Evolutionary conservation across 2,329 filamentous ascomycete species (phyloP), one percentile per base, ranked within the genome.

Genomic region (Microdochium paspali): DNA sequence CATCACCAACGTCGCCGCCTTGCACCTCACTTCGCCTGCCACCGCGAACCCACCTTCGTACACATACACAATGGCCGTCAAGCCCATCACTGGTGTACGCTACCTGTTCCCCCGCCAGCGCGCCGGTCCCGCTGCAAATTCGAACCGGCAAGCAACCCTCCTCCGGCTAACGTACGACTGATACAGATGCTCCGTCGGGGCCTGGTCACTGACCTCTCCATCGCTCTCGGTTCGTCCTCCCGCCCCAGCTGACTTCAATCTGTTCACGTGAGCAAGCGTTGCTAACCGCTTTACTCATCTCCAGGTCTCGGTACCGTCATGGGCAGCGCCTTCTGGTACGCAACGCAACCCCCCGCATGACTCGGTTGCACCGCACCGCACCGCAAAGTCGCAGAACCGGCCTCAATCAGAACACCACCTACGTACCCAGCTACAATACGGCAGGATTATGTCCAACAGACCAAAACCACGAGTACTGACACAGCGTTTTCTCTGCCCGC

Each of bases 51-150:
- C 48, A 44, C 40, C 49, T 40, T 40, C 47, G 49, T 18, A 49
- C 48, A 44, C 56, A 45, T 45, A 65, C 63, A 69, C 56, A 66
- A 79, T 79, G 74, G 73, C 76, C 57, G 60, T 79, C 65, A 68
- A 69, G 59, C 77, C 76, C 51, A 77, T 81, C 56, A 78, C 74
- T 54, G 77, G 77, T 61, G 77, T 81, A 79, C 54, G 77, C 77
- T 53, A 47, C 12, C 21, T 20, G 44, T 39, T 48, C 48, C 50
- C 51, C 64, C 47, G 39, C 45, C 46, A 35, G 21, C 23, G 44
- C 28, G 39, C 23, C 28, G 28, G 44, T 50, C 43, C 43, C 47
- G 45, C 28, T 45, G 43, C 44, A 35, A 25, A 43, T 6, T 45
- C 20, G 24, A 23, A 21, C 15, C n/a, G n/a, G n/a, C n/a, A n/a